Evolutionary conservation across 371 early-diverging fungal species (phyloP).

Genomic region (Rhizomucor pusillus): DNA sequence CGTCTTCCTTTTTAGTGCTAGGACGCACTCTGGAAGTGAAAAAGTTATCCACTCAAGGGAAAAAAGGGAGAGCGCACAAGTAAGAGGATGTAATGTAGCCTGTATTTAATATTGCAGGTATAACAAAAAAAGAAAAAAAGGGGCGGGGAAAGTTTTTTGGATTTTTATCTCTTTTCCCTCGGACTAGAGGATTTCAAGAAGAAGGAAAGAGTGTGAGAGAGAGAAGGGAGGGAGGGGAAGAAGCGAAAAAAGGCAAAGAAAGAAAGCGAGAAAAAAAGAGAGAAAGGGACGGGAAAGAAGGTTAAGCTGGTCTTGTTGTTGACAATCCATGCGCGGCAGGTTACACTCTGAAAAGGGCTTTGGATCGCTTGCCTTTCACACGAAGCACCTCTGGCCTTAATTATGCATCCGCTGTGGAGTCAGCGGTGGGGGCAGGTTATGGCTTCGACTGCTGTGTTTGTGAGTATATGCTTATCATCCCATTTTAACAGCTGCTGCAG

Average conservation of each 20-base stretch:
- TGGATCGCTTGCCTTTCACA: not conserved
- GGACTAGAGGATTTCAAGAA: not conserved
- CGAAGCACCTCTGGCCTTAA: conserved; percentile 9
- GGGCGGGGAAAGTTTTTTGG: not conserved
- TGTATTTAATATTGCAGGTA: no score
- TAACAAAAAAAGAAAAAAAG: conserved; percentile 1
- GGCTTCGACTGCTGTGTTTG: conserved; percentile 5
- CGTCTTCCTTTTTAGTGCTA: no score
- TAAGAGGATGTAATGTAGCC: not conserved
- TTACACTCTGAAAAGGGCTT: conserved; percentile 3
- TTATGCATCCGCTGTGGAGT: conserved; percentile 41
- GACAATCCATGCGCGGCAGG: conserved; percentile 9
- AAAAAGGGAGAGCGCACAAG: not conserved
- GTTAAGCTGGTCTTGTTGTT: conserved; percentile 7
- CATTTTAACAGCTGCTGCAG: conserved; percentile 2
- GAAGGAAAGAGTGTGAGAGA: conserved; percentile 5
- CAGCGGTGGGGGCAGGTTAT: conserved; percentile 36
- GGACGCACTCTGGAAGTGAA: no score
- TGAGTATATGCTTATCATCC: not conserved
- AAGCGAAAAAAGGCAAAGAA: conserved; percentile 7
- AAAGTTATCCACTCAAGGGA: no score
- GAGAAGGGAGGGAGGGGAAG: conserved; percentile 9
- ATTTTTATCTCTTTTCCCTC: not conserved
- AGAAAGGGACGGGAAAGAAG: conserved; percentile 6
- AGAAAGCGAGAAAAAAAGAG: conserved; percentile 12